Conservation (phyloP, 2,329 filamentous ascomycete genomes). For the Colletotrichum graminicola region DNA sequence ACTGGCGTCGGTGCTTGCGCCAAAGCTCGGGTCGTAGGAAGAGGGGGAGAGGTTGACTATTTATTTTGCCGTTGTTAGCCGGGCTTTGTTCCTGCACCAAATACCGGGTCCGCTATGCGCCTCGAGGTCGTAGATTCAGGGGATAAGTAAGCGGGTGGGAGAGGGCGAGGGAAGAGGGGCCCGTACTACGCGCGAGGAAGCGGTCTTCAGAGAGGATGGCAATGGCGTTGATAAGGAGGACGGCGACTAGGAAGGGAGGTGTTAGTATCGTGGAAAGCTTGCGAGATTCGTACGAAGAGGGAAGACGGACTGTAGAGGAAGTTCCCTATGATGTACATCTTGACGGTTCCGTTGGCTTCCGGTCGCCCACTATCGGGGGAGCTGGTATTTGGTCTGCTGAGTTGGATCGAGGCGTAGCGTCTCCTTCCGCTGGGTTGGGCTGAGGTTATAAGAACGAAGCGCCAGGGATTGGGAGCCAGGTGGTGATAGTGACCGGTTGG, state of each 20-base stretch:
- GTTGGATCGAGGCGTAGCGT: constrained; percentile 6
- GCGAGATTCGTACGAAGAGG: background rate
- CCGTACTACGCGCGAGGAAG: constrained; percentile 78
- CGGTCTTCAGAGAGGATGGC: constrained; percentile 95
- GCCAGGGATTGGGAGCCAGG: constrained; percentile 11
- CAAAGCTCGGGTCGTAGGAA: constrained; percentile 82
- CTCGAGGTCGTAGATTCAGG: background rate
- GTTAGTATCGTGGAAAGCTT: constrained; percentile 17
- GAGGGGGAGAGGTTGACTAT: constrained; percentile 80
- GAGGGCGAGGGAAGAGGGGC: background rate
- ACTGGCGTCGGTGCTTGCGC: constrained; percentile 77
- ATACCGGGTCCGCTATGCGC: background rate
- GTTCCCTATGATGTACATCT: constrained; percentile 78
- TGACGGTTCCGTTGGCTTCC: constrained; percentile 13
- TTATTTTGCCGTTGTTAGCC: background rate
- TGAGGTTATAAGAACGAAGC: background rate
- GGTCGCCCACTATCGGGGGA: background rate
- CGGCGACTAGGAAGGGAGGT: constrained; percentile 64
- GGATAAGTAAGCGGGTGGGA: background rate
- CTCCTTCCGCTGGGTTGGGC: background rate
- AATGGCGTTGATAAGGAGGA: constrained; percentile 94
- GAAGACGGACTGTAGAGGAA: constrained; percentile 71
- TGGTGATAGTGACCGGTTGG: constrained; percentile 24
- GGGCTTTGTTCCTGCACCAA: background rate
- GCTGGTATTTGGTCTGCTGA: background rate